A percentile compares a stretch with the other conserved stretches of the same genome.
Conservation (phyloP, 345 rosid genomes). For the Brassica carinata region DNA sequence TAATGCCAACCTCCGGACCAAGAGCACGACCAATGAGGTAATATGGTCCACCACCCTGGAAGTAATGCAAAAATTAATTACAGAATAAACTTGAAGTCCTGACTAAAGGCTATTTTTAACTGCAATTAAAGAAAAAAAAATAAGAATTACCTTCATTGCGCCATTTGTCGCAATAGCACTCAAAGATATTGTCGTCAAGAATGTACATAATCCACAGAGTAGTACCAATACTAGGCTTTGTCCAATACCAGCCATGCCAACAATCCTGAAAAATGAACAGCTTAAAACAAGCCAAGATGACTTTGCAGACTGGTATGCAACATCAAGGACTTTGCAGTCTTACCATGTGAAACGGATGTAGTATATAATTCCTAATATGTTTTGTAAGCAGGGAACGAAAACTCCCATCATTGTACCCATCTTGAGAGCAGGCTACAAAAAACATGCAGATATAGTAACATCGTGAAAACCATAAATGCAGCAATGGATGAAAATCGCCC, state of each 20-base stretch:
- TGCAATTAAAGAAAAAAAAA: neutral
- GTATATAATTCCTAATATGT: conserved; percentile 96
- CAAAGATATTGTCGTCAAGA: conserved; percentile 86
- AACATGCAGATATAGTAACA: conserved; percentile 37
- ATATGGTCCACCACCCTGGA: conserved; percentile 94
- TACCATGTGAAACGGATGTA: conserved; percentile 99
- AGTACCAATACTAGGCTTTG: conserved; percentile 80
- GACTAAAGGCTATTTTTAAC: conserved; percentile 11
- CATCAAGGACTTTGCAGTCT: conserved; percentile 27
- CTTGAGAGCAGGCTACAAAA: conserved; percentile 73
- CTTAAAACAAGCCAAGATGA: conserved; percentile 33
- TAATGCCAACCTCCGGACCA: conserved; percentile 99
- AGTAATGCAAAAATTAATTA: conserved; percentile 10
- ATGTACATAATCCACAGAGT: conserved; percentile 91
- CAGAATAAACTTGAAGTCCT: conserved; percentile 13
- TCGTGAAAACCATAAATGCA: conserved; percentile 26
- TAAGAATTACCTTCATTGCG: conserved; percentile 87
- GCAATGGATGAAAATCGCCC: neutral
- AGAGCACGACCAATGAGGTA: conserved; percentile 99
- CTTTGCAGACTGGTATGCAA: conserved; percentile 24
- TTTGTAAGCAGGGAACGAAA: conserved; percentile 96
- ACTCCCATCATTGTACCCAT: conserved; percentile 99
- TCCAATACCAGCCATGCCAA: conserved; percentile 97
- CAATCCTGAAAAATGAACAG: conserved; percentile 73
- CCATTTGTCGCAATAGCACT: conserved; percentile 99